Base-by-base conservation (phyloP, 2,329 filamentous ascomycete species). In the Trichophyton benhamiae region DNA sequence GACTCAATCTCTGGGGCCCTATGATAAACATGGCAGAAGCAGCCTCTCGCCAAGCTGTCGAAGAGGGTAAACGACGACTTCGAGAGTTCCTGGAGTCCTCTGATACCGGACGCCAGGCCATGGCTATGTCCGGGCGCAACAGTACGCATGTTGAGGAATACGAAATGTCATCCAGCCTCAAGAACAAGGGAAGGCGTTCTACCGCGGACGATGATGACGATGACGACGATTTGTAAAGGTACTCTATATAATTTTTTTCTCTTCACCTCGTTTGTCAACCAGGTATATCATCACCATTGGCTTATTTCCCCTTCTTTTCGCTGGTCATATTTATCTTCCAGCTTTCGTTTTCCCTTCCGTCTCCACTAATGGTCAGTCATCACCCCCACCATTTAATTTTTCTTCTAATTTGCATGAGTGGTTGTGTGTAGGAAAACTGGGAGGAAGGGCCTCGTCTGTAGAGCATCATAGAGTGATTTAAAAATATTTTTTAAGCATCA, bases 1-100 rank as follows among this genome's bases (percentile, higher is more conserved):
- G 86, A 38, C 86, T 99, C 67, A 97, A 97, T 72, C 84, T 99
- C 15, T 91, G 95, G 77, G 94, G 94, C 0, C 94, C 94, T 0
- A 97, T 99, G 80, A 80, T 95, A 67, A 91, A 95, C 71, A 96
- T 99, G 89, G 83, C 85, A 66, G 94, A 94, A 68, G 94, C 94
- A 13, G 94, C 94, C 3, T 87, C 85, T 57, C 81, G 82, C 65
- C 94, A 99, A 76, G 94, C 89, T 6, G 70, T 96, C 33, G 90
- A 95, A 67, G 90, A 99, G 67, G 89, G 89, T 71, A 96, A 96
- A 79, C 87, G 94, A 77, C 87, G 88, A 68, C 82, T 97, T 55
- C 84, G 92, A 25, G 90, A 96, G 36, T 96, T 96, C 70, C 80
- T 97, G 62, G 89, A 91, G 76, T 87, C 83, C 68, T 89, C 86